phyloP scores from a whole-genome alignment of 2,329 filamentous ascomycete species.

The Pseudofabraea citricarpa region DNA sequence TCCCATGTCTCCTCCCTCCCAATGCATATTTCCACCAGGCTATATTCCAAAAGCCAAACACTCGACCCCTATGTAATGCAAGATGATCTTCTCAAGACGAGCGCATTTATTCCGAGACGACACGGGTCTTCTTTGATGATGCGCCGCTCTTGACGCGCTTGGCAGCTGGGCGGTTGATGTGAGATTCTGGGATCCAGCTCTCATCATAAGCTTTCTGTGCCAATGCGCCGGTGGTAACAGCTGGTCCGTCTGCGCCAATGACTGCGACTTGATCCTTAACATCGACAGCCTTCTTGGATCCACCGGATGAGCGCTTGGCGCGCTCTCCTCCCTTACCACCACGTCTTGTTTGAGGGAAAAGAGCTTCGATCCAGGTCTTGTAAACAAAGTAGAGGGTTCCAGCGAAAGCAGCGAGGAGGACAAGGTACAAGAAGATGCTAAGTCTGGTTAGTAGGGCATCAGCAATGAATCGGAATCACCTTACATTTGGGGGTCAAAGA shows the following conservation, averaged over 20 bases:
- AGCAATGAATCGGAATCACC: slow-evolving; percentile 27
- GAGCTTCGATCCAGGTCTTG: slow-evolving; percentile 92
- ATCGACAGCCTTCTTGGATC: slow-evolving; percentile 63
- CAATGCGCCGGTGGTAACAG: slow-evolving; percentile 24
- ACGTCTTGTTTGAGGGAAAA: slow-evolving; percentile 85
- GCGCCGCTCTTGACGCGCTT: slow-evolving; percentile 57
- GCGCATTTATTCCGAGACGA: slow-evolving; percentile 11
- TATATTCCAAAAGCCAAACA: no score
- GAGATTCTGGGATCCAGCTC: slow-evolving; percentile 44
- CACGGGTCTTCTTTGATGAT: slow-evolving; percentile 18
- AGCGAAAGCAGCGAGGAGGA: slow-evolving; percentile 73
- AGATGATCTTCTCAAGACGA: no score
- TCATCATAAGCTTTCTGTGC: slow-evolving; percentile 28
- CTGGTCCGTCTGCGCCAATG: slow-evolving; percentile 49
- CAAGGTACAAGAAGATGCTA: slow-evolving; percentile 96
- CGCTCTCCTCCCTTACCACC: slow-evolving; percentile 32
- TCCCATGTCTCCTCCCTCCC: not conserved
- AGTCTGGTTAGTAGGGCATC: slow-evolving; percentile 16
- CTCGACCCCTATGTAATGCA: no score
- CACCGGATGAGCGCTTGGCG: slow-evolving; percentile 53
- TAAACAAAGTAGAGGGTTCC: slow-evolving; percentile 94
- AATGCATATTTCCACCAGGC: not conserved
- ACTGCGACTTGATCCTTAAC: slow-evolving; percentile 51
- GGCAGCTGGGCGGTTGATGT: slow-evolving; percentile 80
- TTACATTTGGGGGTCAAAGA: slow-evolving; percentile 95